Evolutionary conservation across 306 rosid species (phyloP).

Genomic region (Gillenia trifoliata): DNA sequence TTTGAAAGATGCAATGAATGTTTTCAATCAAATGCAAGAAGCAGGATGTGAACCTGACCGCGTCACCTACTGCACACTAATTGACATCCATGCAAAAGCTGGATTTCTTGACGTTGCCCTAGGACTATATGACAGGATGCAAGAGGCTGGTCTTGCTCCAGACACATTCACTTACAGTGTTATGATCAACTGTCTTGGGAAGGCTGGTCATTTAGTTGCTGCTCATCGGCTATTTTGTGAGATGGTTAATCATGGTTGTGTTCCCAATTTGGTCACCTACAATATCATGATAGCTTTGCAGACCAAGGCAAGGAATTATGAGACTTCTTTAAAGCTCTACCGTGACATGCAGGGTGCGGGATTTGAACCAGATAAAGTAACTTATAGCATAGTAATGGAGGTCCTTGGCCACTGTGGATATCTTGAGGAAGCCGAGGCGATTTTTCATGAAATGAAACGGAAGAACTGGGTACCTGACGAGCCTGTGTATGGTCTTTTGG

Average conservation of each 20-base stretch:
- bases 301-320: slow-evolving; percentile 92
- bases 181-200: slow-evolving; percentile 90
- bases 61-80: slow-evolving; percentile 90
- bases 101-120: slow-evolving; percentile 86
- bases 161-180: slow-evolving; percentile 98
- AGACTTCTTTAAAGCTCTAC: slow-evolving; percentile 67
- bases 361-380: slow-evolving; percentile 84
- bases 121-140: slow-evolving; percentile 81
- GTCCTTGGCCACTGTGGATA: slow-evolving; percentile 94
- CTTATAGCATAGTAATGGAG: slow-evolving; percentile 95
- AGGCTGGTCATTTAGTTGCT: slow-evolving; percentile 80
- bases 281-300: slow-evolving; percentile 92
- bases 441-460: slow-evolving; percentile 70
- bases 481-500: slow-evolving; percentile 90
- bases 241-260: slow-evolving; percentile 85
- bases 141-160: slow-evolving; percentile 77
- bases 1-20: slow-evolving; percentile 68
- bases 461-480: slow-evolving; percentile 88
- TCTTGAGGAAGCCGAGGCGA: slow-evolving; percentile 79
- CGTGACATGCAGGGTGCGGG: slow-evolving; percentile 83
- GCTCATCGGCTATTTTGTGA: slow-evolving; percentile 74
- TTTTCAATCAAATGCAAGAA: slow-evolving; percentile 79
- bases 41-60: slow-evolving; percentile 82
- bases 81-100: slow-evolving; percentile 94
- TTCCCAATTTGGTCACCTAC: slow-evolving; percentile 87